Base-by-base conservation (phyloP, 2,329 filamentous ascomycete genomes). In the Teratosphaeria pseudoeucalypti region DNA sequence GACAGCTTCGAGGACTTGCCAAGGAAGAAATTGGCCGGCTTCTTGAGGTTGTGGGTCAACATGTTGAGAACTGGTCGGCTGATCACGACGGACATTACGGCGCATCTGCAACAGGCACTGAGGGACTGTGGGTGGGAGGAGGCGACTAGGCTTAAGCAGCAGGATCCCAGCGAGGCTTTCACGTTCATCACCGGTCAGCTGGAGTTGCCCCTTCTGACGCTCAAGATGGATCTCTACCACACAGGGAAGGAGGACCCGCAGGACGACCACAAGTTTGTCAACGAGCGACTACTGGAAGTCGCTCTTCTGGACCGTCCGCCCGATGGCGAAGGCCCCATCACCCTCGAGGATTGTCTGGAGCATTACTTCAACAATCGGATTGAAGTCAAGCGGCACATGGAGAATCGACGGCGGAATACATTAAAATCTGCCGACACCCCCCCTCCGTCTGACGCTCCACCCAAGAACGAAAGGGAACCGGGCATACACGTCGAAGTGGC, bases 141-240 rank as follows among this genome's bases (percentile, higher is more conserved):
- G 60, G 92, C 92, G 54, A 82, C 82, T 26, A 75, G 82, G 60
- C 71, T 89, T n/a, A 82, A 86, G 66, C 94, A 97, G 70, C 94
- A 99, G 74, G 94, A 99, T 73, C 90, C 90, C 0, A 96, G 94
- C 0, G 94, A 99, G 74, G 92, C 92, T 0, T 97, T 97, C 71
- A 89, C 87, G 0, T 96, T 96, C 72, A 91, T 99, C 64, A 96
- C 92, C 0, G 92, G 91, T 65, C 90, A 87, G 26, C 81, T 99
- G 23, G 87, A 95, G 67, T 75, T 97, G 16, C 94, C 94, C 6
- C 79, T 97, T 1, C 81, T 97, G 29, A 92, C 92, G 0, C 76
- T 97, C 43, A 95, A 96, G 71, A 92, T 96, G 78, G 92, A 97
- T 70, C 85, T 97, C 14, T 96, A 92, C 66, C 94, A 96, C 69